These are phyloP conservation scores for Wickerhamiella dianesei DNA, from an alignment of 805 yeast species.

Conservation along the genomic window DNA sequence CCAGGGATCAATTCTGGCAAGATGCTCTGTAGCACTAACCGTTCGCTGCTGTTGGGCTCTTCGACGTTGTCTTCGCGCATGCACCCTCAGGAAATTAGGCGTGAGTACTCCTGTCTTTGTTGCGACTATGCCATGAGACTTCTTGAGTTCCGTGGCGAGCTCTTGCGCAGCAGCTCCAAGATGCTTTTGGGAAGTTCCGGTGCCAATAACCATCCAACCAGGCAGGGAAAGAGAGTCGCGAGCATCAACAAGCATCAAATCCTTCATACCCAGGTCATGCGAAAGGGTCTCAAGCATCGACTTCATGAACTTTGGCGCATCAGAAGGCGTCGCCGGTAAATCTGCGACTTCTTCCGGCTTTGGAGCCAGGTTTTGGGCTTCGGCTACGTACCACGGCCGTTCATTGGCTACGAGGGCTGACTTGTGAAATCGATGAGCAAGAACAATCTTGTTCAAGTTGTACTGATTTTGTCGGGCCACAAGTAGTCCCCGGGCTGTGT, in stretches of 20 bases:
- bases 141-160: slow-evolving; percentile 46
- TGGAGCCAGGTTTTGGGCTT: slow-evolving; percentile 18
- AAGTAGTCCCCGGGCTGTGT: background rate
- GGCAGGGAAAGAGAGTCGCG: slow-evolving; percentile 15
- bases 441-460: no score
- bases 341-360: slow-evolving; percentile 15
- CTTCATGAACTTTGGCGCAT: slow-evolving; percentile 41
- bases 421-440: background rate
- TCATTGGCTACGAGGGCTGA: background rate
- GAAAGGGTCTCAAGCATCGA: slow-evolving; percentile 36
- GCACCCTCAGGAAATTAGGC: slow-evolving; percentile 38
- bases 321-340: slow-evolving; percentile 46
- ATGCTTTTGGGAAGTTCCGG: slow-evolving; percentile 70
- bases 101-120: slow-evolving; percentile 60
- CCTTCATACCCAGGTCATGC: slow-evolving; percentile 49
- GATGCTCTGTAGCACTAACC: slow-evolving; percentile 17
- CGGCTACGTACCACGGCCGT: slow-evolving; percentile 47
- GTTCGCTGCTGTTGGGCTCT: slow-evolving; percentile 37
- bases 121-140: slow-evolving; percentile 34
- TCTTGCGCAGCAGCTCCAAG: slow-evolving; percentile 54
- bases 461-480: background rate
- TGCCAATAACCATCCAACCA: slow-evolving; percentile 44
- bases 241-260: slow-evolving; percentile 48
- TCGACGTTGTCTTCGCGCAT: slow-evolving; percentile 38
- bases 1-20: slow-evolving; percentile 53